phyloP scores from a whole-genome alignment of 805 yeast genomes.

The Pachysolen tannophilus region DNA sequence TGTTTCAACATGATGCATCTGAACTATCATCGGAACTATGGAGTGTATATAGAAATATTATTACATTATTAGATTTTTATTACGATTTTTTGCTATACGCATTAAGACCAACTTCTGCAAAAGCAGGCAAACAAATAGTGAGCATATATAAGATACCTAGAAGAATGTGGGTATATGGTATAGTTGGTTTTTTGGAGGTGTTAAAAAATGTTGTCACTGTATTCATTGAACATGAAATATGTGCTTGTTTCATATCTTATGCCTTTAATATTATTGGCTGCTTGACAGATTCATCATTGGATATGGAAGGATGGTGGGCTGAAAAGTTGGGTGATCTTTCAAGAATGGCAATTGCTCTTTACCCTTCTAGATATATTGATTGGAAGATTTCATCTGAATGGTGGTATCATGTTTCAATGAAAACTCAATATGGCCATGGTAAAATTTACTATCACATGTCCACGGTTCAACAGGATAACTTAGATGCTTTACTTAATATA shows the following conservation, averaged over 20 bases:
- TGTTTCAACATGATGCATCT: constrained; percentile 37
- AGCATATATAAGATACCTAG: constrained; percentile 72
- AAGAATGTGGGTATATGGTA: constrained; percentile 80
- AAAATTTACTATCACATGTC: constrained; percentile 83
- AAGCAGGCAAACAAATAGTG: constrained; percentile 70
- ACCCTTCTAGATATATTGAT: constrained; percentile 71
- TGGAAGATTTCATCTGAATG: constrained; percentile 80
- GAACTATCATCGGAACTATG: constrained; percentile 57
- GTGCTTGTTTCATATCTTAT: constrained; percentile 65
- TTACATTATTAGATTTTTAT: constrained; percentile 59
- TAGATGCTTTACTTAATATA: constrained; percentile 72
- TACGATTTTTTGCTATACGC: constrained; percentile 68
- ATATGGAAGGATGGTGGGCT: constrained; percentile 70
- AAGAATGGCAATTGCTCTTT: constrained; percentile 81
- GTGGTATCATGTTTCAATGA: constrained; percentile 74
- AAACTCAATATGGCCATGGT: constrained; percentile 74
- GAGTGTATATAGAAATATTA: constrained; percentile 63
- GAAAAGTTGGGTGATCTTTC: constrained; percentile 83
- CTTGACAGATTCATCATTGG: constrained; percentile 44
- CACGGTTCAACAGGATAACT: constrained; percentile 70
- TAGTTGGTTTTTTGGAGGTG: constrained; percentile 73
- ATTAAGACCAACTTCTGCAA: constrained; percentile 54
- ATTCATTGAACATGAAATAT: constrained; percentile 70
- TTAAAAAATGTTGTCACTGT: constrained; percentile 66
- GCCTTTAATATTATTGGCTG: constrained; percentile 56